Conservation (phyloP, 116 monocot genomes). For the Trichopus zeylanicus region DNA sequence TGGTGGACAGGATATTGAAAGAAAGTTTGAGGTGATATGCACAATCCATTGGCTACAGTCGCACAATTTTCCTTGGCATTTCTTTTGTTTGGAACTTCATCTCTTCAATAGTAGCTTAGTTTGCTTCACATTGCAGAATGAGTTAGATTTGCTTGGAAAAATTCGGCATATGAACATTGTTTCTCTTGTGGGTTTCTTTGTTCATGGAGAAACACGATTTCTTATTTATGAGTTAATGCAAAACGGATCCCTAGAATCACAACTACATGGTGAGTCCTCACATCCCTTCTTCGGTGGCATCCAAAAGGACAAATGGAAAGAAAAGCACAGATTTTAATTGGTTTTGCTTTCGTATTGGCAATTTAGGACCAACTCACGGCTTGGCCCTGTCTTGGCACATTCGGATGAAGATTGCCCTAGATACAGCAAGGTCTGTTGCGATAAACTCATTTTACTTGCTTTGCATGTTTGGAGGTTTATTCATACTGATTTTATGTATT, state of each 20-base stretch:
- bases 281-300: too few relatives aligned
- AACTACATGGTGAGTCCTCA: constrained; percentile 61
- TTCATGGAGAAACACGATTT: constrained; percentile 57
- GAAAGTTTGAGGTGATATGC: constrained; percentile 67
- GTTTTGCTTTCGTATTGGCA: neutral
- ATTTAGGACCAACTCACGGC: constrained; percentile 65
- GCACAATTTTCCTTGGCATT: neutral
- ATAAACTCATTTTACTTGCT: too few relatives aligned
- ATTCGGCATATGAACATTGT: constrained; percentile 85
- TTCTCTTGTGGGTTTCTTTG: constrained; percentile 69
- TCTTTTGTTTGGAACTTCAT: neutral
- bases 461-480: neutral
- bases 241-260: constrained; percentile 81
- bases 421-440: constrained; percentile 68
- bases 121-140: constrained; percentile 46
- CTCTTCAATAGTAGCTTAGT: neutral
- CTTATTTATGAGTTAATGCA: constrained; percentile 86
- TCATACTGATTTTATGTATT: constrained; percentile 1
- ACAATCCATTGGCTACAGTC: too few relatives aligned
- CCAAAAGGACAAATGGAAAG: neutral
- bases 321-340: neutral
- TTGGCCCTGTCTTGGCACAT: constrained; percentile 76
- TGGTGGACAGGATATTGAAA: constrained; percentile 37
- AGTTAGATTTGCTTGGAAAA: constrained; percentile 72
- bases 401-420: constrained; percentile 94